A percentile compares a stretch with the other conserved stretches of the same genome.
Conservation (phyloP, 164 flowering plant species). For the Annona squamosa region DNA sequence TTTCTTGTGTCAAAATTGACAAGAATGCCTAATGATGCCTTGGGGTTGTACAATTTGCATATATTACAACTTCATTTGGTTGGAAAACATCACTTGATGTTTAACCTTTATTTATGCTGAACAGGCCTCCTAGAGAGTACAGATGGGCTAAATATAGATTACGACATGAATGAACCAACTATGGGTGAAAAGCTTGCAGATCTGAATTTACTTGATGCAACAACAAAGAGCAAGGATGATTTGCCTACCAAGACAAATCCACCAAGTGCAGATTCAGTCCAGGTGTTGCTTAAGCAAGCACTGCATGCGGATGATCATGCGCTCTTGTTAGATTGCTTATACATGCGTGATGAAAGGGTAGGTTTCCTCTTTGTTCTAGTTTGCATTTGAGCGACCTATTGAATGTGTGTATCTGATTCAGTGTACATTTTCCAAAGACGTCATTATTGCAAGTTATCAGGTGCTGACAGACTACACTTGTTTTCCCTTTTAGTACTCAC, state of each 20-base stretch:
- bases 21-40: neutral
- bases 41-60: neutral
- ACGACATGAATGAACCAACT: slow-evolving; percentile 64
- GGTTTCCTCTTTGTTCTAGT: neutral
- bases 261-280: slow-evolving; percentile 92
- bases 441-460: neutral
- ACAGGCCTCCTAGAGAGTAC: slow-evolving; percentile 23
- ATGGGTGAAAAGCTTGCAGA: slow-evolving; percentile 84
- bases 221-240: slow-evolving; percentile 18
- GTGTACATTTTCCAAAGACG: neutral
- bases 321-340: slow-evolving; percentile 70
- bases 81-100: slow-evolving; percentile 1
- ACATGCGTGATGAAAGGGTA: slow-evolving; percentile 80
- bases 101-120: slow-evolving; percentile 4
- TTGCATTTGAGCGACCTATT: neutral
- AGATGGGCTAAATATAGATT: slow-evolving; percentile 25
- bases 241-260: slow-evolving; percentile 30
- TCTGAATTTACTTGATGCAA: slow-evolving; percentile 30
- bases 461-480: neutral
- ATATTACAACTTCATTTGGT: neutral
- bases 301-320: slow-evolving; percentile 82
- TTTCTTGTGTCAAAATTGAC: neutral
- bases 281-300: slow-evolving; percentile 83
- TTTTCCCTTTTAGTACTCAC: neutral
- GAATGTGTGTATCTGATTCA: neutral